A percentile compares a stretch with the other conserved stretches of the same genome.
Evolutionary conservation across 129 eudicot species (phyloP).

Genomic region (Cynara cardunculus): DNA sequence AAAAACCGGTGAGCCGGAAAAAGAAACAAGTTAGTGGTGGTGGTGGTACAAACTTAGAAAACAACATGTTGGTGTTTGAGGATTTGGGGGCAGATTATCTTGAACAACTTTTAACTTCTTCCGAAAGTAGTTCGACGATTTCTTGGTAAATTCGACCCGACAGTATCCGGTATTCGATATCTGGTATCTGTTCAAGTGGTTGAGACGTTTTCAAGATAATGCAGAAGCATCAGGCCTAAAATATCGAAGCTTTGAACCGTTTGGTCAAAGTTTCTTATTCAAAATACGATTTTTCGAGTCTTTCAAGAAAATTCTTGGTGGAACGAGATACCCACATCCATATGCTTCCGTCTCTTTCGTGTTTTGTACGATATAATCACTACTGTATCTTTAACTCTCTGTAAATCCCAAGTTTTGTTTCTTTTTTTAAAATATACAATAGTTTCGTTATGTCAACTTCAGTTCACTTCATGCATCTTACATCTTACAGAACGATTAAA

Average conservation of each 20-base stretch:
- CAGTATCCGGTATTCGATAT: neutral
- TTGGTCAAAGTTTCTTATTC: neutral
- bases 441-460: neutral
- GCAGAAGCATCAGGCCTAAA: neutral
- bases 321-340: neutral
- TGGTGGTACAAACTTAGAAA: conserved; percentile 17
- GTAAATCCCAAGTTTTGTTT: conserved; percentile 22
- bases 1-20: conserved; percentile 35
- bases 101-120: conserved; percentile 52
- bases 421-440: neutral
- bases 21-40: conserved; percentile 12
- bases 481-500: neutral
- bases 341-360: neutral
- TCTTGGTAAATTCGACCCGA: conserved; percentile 14
- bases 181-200: neutral
- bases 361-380: neutral
- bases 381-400: conserved; percentile 9
- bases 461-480: neutral
- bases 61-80: conserved; percentile 59
- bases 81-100: conserved; percentile 83
- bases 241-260: neutral
- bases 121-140: conserved; percentile 25
- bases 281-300: neutral
- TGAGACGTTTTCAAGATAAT: neutral
- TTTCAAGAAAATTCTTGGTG: neutral